A percentile compares a stretch with the other conserved stretches of the same genome.
phyloP scores from a whole-genome alignment of 805 yeast species.

The Saturnispora hagleri region DNA sequence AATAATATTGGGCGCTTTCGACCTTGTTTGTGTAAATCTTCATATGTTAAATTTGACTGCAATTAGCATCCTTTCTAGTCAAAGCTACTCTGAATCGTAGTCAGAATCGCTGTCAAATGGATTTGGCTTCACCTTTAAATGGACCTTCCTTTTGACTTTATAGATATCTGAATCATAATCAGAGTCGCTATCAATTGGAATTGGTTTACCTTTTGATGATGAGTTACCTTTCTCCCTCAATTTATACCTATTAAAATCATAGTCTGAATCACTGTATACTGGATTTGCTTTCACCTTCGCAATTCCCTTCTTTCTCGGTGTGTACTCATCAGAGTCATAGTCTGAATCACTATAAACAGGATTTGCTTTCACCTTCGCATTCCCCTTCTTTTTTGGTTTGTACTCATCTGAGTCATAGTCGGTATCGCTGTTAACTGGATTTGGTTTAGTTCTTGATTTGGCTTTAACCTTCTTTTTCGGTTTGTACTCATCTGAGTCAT shows the following conservation, averaged over 20 bases:
- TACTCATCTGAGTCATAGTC: conserved; percentile 3
- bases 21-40: too few relatives aligned
- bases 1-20: too few relatives aligned
- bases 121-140: neutral
- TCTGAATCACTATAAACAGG: neutral
- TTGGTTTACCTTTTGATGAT: neutral
- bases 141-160: neutral
- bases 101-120: conserved; percentile 1
- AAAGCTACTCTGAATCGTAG: too few relatives aligned
- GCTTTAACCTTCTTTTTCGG: neutral
- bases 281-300: neutral
- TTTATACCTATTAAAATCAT: neutral
- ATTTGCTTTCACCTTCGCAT: neutral
- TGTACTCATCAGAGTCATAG: neutral
- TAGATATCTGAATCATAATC: neutral
- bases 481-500: neutral
- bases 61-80: too few relatives aligned
- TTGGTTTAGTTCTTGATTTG: neutral
- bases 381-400: neutral
- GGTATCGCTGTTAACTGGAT: neutral
- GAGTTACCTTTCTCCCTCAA: too few relatives aligned
- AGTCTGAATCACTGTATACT: neutral
- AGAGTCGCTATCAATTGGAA: neutral
- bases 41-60: too few relatives aligned
- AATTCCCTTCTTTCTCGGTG: neutral